Base-by-base conservation (phyloP, 73 alveolate species). In the Blepharisma stoltei region DNA sequence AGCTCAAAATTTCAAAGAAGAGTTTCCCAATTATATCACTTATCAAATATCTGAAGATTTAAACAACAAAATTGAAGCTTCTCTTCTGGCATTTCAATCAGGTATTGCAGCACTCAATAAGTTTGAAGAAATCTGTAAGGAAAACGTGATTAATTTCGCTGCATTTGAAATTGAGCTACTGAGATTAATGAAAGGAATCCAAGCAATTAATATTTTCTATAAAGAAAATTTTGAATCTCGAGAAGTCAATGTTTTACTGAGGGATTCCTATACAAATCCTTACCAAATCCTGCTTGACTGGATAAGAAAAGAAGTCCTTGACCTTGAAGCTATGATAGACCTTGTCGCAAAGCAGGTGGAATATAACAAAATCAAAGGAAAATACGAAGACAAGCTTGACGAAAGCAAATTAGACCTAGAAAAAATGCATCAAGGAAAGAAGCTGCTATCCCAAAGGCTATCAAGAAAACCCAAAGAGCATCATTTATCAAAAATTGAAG, bases 391-490 rank as follows among this genome's bases (percentile, higher is more conserved):
- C 3, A 60, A 60, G 23, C 14, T 60, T 60, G 73, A 60, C 2
- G 46, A 25, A 18, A 38, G 23, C 18, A 60, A 60, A 60, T 8
- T 8, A 25, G 23, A 25, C 5, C 14, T 60, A 8, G 48, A 60
- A 60, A 60, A 60, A 25, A 14, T n/a, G 23, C 38, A 60, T 4
- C 46, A n/a, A 9, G 73, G 73, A 14, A 60, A 60, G 45, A 60
- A 60, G 46, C 14, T 14, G 46, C 38, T 60, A 20, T n/a, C 23
- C 45, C 73, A 60, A 25, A 14, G 23, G 2, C 23, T 60, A 9
- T 14, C 14, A 8, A 60, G 14, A 38, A 60, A 60, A 5, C 14
- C 49, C 23, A n/a, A 60, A 9, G 73, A 60, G 5, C 23, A 60
- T 5, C 23, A 60, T 60, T 2, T 60, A 14, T 14, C 18, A 1